Evolutionary conservation across 139 green algal species (phyloP).

Genomic region (Volvox reticuliferus): DNA sequence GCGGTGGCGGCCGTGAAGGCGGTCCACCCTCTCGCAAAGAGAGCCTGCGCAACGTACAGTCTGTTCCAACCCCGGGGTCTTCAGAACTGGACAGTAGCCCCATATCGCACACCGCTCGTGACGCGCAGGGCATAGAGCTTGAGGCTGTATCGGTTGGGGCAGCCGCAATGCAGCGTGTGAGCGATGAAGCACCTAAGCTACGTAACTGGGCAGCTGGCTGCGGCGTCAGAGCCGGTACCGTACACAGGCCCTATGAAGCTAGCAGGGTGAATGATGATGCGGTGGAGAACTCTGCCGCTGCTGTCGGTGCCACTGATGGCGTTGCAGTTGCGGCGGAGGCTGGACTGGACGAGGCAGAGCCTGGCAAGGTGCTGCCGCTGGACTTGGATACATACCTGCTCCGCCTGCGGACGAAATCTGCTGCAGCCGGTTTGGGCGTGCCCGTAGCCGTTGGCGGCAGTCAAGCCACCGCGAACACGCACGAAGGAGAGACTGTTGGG

Average conservation of each 20-base stretch:
- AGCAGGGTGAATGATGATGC: too few relatives aligned
- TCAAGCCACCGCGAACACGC: too few relatives aligned
- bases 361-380: background rate
- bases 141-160: too few relatives aligned
- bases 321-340: background rate
- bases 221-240: background rate
- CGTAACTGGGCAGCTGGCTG: background rate
- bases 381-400: background rate
- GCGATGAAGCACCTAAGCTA: background rate
- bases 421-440: background rate
- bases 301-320: too few relatives aligned
- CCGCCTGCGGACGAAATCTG: background rate
- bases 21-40: background rate
- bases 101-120: background rate
- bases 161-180: too few relatives aligned
- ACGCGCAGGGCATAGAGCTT: background rate
- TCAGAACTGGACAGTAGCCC: background rate
- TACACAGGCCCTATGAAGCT: too few relatives aligned
- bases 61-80: background rate
- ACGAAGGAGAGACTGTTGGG: background rate
- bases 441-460: background rate
- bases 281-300: too few relatives aligned
- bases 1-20: background rate
- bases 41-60: constrained; percentile 1
- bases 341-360: background rate